Evolutionary conservation across 176 grass and related monocot species (phyloP).

Genomic region (Chrysopogon serrulatus): DNA sequence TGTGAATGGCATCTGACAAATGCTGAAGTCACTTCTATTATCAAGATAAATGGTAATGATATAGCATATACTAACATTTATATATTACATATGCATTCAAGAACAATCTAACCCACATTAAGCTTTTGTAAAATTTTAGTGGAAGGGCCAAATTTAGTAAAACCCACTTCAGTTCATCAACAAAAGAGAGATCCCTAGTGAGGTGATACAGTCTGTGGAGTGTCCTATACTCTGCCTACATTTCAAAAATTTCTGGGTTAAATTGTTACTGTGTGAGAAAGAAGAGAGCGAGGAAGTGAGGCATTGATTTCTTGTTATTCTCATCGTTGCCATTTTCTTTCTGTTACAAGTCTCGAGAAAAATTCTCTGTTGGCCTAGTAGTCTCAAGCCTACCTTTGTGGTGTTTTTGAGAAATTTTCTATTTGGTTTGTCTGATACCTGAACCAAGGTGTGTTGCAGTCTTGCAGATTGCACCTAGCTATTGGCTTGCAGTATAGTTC

Average conservation of each 20-base stretch:
- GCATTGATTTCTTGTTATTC: not conserved
- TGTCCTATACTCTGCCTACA: conserved; percentile 4
- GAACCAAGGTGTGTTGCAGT: not conserved
- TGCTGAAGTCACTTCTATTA: not conserved
- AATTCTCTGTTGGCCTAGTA: not conserved
- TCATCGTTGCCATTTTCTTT: not conserved
- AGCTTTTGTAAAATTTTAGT: not conserved
- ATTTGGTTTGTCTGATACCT: not conserved
- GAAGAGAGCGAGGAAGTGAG: not conserved
- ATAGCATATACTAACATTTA: not conserved
- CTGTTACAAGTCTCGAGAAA: not conserved
- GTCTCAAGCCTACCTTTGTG: not conserved
- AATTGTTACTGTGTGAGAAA: not conserved
- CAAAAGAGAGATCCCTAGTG: not conserved
- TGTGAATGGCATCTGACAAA: not conserved
- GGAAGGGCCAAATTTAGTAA: not conserved
- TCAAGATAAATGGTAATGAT: not conserved
- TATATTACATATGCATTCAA: not conserved
- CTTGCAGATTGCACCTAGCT: not conserved
- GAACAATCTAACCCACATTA: not conserved
- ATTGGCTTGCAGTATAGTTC: not conserved
- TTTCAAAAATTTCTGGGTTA: not conserved
- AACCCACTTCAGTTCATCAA: not conserved
- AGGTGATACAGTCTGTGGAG: not conserved
- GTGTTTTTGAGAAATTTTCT: not conserved